Evolutionary conservation across 2,329 filamentous ascomycete species (phyloP).

Genomic region (Beauveria pseudobassiana): DNA sequence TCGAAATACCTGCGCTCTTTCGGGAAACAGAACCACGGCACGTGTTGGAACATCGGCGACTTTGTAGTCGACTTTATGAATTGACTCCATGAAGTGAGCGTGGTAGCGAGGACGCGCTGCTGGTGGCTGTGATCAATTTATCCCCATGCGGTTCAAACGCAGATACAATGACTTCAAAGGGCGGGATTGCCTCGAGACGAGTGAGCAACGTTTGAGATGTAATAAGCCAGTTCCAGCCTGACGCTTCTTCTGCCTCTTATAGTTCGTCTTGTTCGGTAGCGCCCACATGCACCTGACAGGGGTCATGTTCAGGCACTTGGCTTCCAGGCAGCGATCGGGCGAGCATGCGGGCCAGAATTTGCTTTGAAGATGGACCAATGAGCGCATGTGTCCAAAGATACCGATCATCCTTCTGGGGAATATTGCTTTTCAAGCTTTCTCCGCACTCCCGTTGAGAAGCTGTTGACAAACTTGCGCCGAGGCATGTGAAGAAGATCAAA

Average conservation of each 20-base stretch:
- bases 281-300: not conserved
- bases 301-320: not conserved
- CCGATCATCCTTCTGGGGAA: not conserved
- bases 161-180: too few species aligned
- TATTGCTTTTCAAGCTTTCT: not conserved
- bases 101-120: not conserved
- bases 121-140: not conserved
- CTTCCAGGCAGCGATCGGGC: not conserved
- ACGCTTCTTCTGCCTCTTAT: not conserved
- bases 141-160: too few species aligned
- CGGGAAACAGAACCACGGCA: conserved; percentile 56
- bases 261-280: not conserved
- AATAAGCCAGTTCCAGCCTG: not conserved
- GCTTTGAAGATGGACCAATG: not conserved
- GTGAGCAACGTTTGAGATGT: not conserved
- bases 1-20: conserved; percentile 51
- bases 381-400: too few species aligned
- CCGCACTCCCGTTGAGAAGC: not conserved
- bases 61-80: conserved; percentile 42
- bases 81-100: conserved; percentile 27
- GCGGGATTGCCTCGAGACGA: too few species aligned
- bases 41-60: conserved; percentile 51
- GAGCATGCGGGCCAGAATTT: not conserved
- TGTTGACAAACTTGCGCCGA: not conserved
- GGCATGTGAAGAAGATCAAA: not conserved